Base-by-base conservation (phyloP, 2,329 filamentous ascomycete species). In the Stromatinia cepivora region DNA sequence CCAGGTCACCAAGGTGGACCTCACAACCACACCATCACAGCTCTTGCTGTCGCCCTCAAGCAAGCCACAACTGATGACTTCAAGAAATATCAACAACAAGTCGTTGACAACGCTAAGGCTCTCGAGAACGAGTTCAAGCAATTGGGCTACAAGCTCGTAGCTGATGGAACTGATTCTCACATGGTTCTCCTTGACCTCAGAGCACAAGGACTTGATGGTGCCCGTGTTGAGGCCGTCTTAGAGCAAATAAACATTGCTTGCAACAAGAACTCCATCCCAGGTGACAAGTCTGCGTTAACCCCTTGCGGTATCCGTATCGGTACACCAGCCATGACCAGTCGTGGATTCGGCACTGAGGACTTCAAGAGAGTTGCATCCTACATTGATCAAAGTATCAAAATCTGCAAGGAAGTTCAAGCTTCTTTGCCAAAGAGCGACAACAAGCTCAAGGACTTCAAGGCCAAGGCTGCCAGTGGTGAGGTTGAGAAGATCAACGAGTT, bases 381-480 rank as follows among this genome's bases (percentile, higher is more conserved):
- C 86, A 97, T 98, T 76, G 92, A 97, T 81, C 86, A 90, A 78
- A 87, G 89, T 81, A 92, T 98, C 86, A 92, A 92, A 84, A 87
- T 98, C 79, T 92, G 90, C 87, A 93, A 93, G 87, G 89, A 94
- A 79, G 86, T 97, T 77, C 95, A 98, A 85, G 85, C 80, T 70
- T 84, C 86, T 73, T 88, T 98, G 34, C 94, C 95, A 81, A 97
- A 97, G 89, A 92, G 95, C 82, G 93, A 92, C 78, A 99, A 98
- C 89, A 97, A 96, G 89, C 92, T 97, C 81, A 98, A 98, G 90
- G 95, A 99, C 86, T 98, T 99, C 91, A 96, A 94, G 87, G 89
- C 88, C 80, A 94, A 93, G 87, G 92, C 97, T 72, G 88, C 91
- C 70, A 84, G 86, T 75, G 94, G 93, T 73, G 87, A 90, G 78